Conservation (phyloP, 169 alveolate species). For the Eimeria sp. region DNA sequence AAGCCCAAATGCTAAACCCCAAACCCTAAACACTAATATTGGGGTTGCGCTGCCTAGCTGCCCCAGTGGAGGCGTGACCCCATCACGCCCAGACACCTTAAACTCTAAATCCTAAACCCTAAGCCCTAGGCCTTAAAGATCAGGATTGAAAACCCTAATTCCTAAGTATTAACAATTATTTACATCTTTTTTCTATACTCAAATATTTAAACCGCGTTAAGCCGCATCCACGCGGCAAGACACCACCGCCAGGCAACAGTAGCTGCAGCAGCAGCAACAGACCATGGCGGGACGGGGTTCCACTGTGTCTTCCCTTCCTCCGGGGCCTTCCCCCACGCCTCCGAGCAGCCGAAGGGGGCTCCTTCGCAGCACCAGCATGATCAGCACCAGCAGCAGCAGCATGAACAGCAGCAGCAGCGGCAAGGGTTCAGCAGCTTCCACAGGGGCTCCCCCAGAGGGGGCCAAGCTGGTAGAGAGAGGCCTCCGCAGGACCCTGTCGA, state of each 20-base stretch:
- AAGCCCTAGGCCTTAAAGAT: neutral
- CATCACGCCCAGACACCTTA: slow-evolving; percentile 9
- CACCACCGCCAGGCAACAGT: neutral
- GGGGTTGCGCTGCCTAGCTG: slow-evolving; percentile 3
- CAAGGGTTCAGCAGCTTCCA: neutral
- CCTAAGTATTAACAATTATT: neutral
- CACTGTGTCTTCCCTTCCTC: neutral
- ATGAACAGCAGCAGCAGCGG: neutral
- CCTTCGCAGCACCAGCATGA: neutral
- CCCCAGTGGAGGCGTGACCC: neutral
- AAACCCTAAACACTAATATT: neutral
- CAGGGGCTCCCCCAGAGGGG: slow-evolving; percentile 9
- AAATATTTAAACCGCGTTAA: neutral
- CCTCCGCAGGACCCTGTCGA: neutral
- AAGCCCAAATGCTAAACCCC: neutral
- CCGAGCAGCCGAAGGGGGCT: neutral
- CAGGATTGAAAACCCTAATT: neutral
- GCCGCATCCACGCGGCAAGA: slow-evolving; percentile 20
- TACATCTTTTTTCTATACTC: neutral
- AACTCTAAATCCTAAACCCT: neutral
- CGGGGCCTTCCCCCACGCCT: neutral
- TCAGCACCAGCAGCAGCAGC: neutral
- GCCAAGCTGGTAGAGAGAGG: neutral
- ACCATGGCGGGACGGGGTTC: slow-evolving; percentile 23
- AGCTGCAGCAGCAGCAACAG: slow-evolving; percentile 7